phyloP scores from a whole-genome alignment of 306 rosid species.

The Rubus parviflorus region DNA sequence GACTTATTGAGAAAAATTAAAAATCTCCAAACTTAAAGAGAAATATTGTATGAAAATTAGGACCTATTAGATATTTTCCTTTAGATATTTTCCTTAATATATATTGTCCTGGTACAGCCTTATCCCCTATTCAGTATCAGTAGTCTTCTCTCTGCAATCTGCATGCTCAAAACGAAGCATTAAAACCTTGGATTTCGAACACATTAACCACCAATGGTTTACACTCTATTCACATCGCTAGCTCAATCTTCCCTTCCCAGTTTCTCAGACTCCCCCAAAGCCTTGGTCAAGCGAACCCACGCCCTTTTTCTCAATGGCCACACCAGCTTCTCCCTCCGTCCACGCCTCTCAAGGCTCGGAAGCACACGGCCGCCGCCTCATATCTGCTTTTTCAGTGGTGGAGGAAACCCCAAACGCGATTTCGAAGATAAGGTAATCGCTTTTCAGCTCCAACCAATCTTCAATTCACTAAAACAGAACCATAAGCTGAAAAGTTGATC shows the following conservation, averaged over 20 bases:
- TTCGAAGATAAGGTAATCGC: slow-evolving; percentile 45
- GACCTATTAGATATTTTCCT: too few relatives aligned
- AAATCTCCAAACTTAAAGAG: too few relatives aligned
- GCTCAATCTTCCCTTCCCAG: slow-evolving; percentile 39
- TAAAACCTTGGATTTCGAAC: not conserved
- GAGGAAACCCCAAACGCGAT: slow-evolving; percentile 46
- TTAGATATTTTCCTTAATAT: too few relatives aligned
- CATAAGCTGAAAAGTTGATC: not conserved
- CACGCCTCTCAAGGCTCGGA: slow-evolving; percentile 4
- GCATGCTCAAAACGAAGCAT: not conserved
- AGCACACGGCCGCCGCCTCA: slow-evolving; percentile 28
- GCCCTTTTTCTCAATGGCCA: slow-evolving; percentile 32
- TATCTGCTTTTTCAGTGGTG: slow-evolving; percentile 53
- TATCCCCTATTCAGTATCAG: too few relatives aligned
- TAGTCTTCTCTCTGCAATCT: not conserved
- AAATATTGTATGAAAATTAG: too few relatives aligned
- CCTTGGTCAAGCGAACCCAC: slow-evolving; percentile 31
- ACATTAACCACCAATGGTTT: slow-evolving; percentile 24
- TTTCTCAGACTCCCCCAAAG: slow-evolving; percentile 34
- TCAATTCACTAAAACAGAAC: too few relatives aligned
- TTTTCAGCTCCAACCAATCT: not conserved
- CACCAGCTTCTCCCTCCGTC: not conserved
- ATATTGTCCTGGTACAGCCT: too few relatives aligned
- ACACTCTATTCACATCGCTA: slow-evolving; percentile 17
- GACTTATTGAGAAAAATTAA: too few relatives aligned